A percentile compares a stretch with the other conserved stretches of the same genome.
These are phyloP conservation scores for Aquilaria agallochum DNA, from an alignment of 441 rosid species.

Conservation along the genomic window DNA sequence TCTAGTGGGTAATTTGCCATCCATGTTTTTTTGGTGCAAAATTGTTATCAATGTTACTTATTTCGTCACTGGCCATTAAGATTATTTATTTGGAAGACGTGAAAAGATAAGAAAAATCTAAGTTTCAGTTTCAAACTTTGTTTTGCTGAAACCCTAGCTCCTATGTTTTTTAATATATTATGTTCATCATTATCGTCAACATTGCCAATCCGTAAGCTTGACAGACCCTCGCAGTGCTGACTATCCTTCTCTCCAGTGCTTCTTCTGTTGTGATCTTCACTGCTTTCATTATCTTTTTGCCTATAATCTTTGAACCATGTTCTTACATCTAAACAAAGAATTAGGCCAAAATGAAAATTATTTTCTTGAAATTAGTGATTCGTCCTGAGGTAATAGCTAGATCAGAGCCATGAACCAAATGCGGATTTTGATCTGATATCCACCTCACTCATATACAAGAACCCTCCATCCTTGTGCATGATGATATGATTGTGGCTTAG, in stretches of 20 bases:
- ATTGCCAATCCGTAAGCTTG: background rate
- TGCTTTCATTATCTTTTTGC: conserved; percentile 42
- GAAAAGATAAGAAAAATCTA: too few species aligned
- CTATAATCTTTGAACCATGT: conserved; percentile 31
- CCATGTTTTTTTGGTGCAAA: too few species aligned
- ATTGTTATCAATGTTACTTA: too few species aligned
- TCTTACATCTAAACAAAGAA: conserved; percentile 16
- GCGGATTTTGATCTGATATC: conserved; percentile 30
- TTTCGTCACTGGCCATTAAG: too few species aligned
- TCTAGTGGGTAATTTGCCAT: too few species aligned
- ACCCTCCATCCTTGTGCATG: conserved; percentile 52
- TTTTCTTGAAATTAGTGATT: too few species aligned
- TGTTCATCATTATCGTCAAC: too few species aligned
- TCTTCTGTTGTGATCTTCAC: conserved; percentile 44
- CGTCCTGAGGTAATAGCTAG: background rate
- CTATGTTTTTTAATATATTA: too few species aligned
- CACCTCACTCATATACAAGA: conserved; percentile 67
- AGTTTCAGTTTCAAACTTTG: too few species aligned
- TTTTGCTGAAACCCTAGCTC: too few species aligned
- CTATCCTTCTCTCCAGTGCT: conserved; percentile 36
- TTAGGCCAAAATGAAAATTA: too few species aligned
- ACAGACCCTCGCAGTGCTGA: conserved; percentile 47
- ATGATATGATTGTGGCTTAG: conserved; percentile 52
- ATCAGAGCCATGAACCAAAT: conserved; percentile 37
- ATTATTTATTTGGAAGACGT: too few species aligned